phyloP scores from a whole-genome alignment of 345 rosid genomes.

The Pseudoturritis turrita region DNA sequence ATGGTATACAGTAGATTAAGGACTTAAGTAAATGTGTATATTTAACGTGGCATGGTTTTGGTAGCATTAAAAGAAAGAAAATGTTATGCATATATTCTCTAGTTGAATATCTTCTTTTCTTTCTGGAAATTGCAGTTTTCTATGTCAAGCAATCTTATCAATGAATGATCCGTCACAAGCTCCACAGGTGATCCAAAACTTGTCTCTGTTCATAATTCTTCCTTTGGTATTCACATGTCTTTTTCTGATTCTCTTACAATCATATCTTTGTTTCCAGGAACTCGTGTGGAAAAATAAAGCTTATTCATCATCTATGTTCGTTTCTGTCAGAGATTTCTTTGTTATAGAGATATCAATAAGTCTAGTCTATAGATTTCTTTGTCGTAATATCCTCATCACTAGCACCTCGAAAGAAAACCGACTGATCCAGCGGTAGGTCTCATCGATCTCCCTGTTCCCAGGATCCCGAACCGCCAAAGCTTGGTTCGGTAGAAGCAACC shows the following conservation, averaged over 20 bases:
- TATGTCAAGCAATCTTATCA: conserved; percentile 26
- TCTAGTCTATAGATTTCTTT: too few species aligned
- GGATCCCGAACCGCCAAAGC: conserved; percentile 46
- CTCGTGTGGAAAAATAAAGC: conserved; percentile 75
- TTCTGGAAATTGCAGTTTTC: conserved; percentile 18
- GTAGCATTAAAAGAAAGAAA: too few species aligned
- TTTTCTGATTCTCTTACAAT: background rate
- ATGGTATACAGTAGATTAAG: background rate
- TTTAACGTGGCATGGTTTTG: background rate
- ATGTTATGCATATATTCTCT: conserved; percentile 15
- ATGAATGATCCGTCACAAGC: conserved; percentile 47
- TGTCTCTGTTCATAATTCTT: background rate
- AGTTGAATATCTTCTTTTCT: background rate
- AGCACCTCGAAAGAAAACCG: conserved; percentile 42
- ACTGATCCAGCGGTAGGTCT: conserved; percentile 52
- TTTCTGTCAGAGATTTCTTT: background rate
- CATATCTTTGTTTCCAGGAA: conserved; percentile 40
- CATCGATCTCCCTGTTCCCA: conserved; percentile 37
- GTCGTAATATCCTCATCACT: conserved; percentile 31
- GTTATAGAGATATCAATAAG: too few species aligned
- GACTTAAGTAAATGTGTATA: background rate
- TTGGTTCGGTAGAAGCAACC: conserved; percentile 71
- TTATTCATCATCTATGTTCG: conserved; percentile 1
- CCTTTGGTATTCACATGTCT: background rate
- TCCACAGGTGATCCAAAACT: conserved; percentile 50